phyloP scores from a whole-genome alignment of 2,329 filamentous ascomycete genomes.

The Drechslerella coelobrocha region DNA sequence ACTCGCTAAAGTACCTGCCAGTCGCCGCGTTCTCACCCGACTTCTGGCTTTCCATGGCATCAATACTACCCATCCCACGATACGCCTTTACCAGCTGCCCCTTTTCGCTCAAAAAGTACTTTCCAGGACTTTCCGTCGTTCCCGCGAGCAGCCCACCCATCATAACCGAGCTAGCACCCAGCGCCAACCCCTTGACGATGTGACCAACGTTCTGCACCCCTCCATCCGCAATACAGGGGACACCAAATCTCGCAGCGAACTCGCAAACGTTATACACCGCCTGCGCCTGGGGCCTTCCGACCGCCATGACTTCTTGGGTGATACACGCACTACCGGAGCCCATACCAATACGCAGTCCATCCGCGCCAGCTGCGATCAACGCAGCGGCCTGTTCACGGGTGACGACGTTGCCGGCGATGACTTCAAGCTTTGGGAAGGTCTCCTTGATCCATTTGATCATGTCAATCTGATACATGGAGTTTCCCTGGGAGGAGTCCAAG shows the following conservation, averaged over 20 bases:
- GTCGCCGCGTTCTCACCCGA: slow-evolving; percentile 88
- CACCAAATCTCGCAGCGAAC: slow-evolving; percentile 91
- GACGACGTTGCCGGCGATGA: slow-evolving; percentile 98
- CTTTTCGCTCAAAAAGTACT: slow-evolving; percentile 93
- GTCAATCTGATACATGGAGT: slow-evolving; percentile 97
- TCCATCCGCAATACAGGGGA: slow-evolving; percentile 96
- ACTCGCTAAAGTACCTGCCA: slow-evolving; percentile 97
- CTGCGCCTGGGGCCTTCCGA: slow-evolving; percentile 92
- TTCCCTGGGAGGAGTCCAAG: slow-evolving; percentile 95
- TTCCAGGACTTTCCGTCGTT: slow-evolving; percentile 95
- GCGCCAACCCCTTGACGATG: slow-evolving; percentile 95
- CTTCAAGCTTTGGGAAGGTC: slow-evolving; percentile 82
- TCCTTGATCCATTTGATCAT: slow-evolving; percentile 97
- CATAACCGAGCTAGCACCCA: slow-evolving; percentile 96
- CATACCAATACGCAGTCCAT: slow-evolving; percentile 98
- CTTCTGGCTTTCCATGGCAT: slow-evolving; percentile 87
- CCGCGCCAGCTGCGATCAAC: slow-evolving; percentile 90
- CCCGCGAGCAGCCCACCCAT: slow-evolving; percentile 98
- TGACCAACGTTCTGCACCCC: slow-evolving; percentile 98
- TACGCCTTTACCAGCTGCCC: slow-evolving; percentile 99
- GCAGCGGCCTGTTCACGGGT: slow-evolving; percentile 93
- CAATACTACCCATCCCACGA: slow-evolving; percentile 98
- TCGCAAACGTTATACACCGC: slow-evolving; percentile 87
- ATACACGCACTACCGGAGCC: slow-evolving; percentile 97
- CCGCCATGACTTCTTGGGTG: slow-evolving; percentile 99